Evolutionary conservation across 257 asterid genomes (phyloP), one percentile per base, ranked within the genome.

Genomic region (Ilex aquifolium): DNA sequence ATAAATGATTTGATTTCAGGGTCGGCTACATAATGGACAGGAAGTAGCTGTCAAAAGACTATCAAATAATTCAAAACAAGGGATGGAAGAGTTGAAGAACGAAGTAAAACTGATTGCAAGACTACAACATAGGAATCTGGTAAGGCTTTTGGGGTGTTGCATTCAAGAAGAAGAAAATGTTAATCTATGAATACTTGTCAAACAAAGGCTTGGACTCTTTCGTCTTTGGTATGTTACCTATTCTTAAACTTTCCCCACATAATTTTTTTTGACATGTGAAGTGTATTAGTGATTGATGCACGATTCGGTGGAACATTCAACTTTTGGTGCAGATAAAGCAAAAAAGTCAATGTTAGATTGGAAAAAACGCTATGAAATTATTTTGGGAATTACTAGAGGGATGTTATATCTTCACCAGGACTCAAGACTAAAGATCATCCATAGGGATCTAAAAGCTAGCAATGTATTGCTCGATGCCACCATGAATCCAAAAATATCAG

Each of bases 401-500:
- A 70, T 75, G 32, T 44, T 75, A 13, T 75, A 75, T 57, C 80
- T 75, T 36, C 80, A 75, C 16, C 73, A 70, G n/a, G 76, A 75
- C 44, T 75, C 80, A 6, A 68, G 80, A 54, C 44, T 75, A 56
- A 70, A 48, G 56, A 72, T 77, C 36, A 72, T 77, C 52, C 82
- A 77, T 13, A 65, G 82, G 48, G 82, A 77, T 56, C 65, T 77
- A 51, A 77, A 77, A 62, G 74, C 82, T 7, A 68, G 82, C 65
- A 77, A 77, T 57, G 62, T 77, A 40, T 49, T 72, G 27, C 59
- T 77, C 17, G 76, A 72, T 57, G 67, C 63, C 8, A 44, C 48
- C 8, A 44, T 77, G 78, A 63, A 72, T 13, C 82, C 82, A n/a
- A 77, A 77, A 57, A 77, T 77, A 54, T 77, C 82, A 49, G 82